Conservation (phyloP, 2,329 filamentous ascomycete species). For the Ceratocystis alfenasii region DNA sequence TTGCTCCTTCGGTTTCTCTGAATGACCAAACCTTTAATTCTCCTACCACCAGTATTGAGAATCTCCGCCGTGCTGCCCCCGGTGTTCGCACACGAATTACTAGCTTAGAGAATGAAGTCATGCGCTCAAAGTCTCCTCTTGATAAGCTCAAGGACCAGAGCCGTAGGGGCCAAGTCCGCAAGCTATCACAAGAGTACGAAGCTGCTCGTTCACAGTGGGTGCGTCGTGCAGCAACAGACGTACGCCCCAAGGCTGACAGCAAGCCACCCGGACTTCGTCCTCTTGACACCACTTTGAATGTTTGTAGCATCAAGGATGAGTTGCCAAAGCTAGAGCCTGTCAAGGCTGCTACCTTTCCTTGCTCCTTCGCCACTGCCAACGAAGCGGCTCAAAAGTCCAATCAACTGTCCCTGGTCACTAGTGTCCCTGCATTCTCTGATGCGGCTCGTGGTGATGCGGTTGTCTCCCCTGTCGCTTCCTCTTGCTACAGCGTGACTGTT, state of each 20-base stretch:
- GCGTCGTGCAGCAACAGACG: constrained; percentile 14
- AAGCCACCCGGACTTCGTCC: constrained; percentile 18
- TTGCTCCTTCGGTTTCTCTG: constrained; percentile 8
- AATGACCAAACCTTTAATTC: constrained; percentile 17
- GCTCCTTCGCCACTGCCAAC: background rate
- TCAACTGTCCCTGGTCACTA: constrained; percentile 2
- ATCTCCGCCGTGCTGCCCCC: constrained; percentile 20
- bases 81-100: constrained; percentile 21
- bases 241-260: constrained; percentile 6
- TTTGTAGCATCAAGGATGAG: constrained; percentile 10
- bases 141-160: constrained; percentile 22
- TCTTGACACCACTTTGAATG: constrained; percentile 15
- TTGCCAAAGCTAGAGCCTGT: background rate
- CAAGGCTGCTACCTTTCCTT: constrained; percentile 8
- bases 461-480: constrained; percentile 20
- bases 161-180: constrained; percentile 16
- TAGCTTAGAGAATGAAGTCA: constrained; percentile 21
- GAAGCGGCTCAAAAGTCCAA: background rate
- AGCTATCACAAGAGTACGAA: constrained; percentile 20
- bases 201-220: constrained; percentile 21
- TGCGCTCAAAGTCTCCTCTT: constrained; percentile 22
- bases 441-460: constrained; percentile 11
- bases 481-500: constrained; percentile 21
- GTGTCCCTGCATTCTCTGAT: constrained; percentile 4
- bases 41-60: constrained; percentile 19